Conservation (phyloP, 2,329 filamentous ascomycete species). For the Alternaria novae-zelandiae region DNA sequence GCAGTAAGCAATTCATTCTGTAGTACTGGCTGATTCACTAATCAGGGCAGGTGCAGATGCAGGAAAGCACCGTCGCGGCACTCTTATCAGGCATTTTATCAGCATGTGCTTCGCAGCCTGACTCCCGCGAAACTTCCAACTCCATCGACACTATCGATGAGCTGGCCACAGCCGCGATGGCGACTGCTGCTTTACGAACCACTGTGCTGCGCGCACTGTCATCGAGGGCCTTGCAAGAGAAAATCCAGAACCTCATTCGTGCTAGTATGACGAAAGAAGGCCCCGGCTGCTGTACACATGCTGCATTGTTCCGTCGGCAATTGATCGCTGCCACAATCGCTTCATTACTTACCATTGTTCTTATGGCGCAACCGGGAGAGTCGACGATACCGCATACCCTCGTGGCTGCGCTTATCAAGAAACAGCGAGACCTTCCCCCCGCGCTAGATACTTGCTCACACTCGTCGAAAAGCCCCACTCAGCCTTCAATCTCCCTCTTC, state of each 20-base stretch:
- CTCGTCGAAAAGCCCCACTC: not conserved
- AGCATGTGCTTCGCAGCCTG: conserved; percentile 10
- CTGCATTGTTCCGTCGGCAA: conserved; percentile 15
- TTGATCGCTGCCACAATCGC: conserved; percentile 34
- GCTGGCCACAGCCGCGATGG: conserved; percentile 18
- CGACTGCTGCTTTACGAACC: conserved; percentile 20
- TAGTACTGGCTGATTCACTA: not conserved
- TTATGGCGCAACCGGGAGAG: conserved; percentile 25
- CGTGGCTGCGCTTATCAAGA: conserved; percentile 31
- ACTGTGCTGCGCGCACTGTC: conserved; percentile 34
- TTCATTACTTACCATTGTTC: conserved; percentile 34
- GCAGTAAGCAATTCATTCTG: conserved; percentile 26
- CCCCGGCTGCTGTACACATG: conserved; percentile 21
- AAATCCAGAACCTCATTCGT: conserved; percentile 26
- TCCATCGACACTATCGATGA: conserved; percentile 23
- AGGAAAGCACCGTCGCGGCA: conserved; percentile 16
- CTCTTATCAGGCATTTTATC: conserved; percentile 26
- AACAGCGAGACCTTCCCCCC: conserved; percentile 31
- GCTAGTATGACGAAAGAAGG: not conserved
- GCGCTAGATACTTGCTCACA: conserved; percentile 26
- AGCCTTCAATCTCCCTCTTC: conserved; percentile 38
- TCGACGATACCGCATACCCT: conserved; percentile 22
- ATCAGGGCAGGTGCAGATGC: conserved; percentile 26
- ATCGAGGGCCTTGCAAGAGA: conserved; percentile 30
- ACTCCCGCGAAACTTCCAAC: conserved; percentile 13